Conservation (phyloP, 106 monocot species). For the Apostasia ramifera region DNA sequence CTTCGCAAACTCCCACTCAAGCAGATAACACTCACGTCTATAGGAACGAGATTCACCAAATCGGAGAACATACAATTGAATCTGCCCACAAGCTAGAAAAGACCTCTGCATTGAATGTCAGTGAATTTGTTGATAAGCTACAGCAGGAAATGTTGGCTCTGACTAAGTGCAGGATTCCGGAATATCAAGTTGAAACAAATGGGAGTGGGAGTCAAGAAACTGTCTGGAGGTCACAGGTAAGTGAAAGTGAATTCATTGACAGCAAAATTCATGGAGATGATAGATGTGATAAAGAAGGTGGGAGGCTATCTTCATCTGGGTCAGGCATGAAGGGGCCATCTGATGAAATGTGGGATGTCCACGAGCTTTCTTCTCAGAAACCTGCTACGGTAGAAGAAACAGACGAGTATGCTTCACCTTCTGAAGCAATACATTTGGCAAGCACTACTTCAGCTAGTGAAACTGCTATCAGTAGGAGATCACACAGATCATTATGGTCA, state of each 20-base stretch:
- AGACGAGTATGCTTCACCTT: slow-evolving; percentile 15
- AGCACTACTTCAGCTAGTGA: slow-evolving; percentile 15
- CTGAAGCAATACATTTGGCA: slow-evolving; percentile 6
- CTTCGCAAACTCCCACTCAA: neutral
- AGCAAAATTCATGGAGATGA: slow-evolving; percentile 5
- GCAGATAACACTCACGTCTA: too few relatives aligned
- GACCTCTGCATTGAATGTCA: slow-evolving; percentile 32
- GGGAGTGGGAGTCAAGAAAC: slow-evolving; percentile 4
- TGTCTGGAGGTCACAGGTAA: neutral
- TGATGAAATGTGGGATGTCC: slow-evolving; percentile 63
- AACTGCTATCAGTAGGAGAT: slow-evolving; percentile 36
- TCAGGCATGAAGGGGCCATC: slow-evolving; percentile 47
- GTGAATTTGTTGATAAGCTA: slow-evolving; percentile 31
- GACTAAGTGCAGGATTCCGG: too few relatives aligned
- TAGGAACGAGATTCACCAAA: neutral
- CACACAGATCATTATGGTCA: slow-evolving; percentile 64
- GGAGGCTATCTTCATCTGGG: slow-evolving; percentile 24
- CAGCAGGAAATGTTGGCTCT: slow-evolving; percentile 12
- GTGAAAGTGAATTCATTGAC: slow-evolving; percentile 6
- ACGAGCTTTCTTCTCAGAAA: slow-evolving; percentile 23
- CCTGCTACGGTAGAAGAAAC: slow-evolving; percentile 20
- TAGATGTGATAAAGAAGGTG: slow-evolving; percentile 12
- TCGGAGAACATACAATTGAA: slow-evolving; percentile 23
- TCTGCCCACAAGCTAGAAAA: slow-evolving; percentile 29
- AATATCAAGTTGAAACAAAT: neutral